Conservation (phyloP, 2,329 filamentous ascomycete genomes). For the Chaetomiaceae sp. region DNA sequence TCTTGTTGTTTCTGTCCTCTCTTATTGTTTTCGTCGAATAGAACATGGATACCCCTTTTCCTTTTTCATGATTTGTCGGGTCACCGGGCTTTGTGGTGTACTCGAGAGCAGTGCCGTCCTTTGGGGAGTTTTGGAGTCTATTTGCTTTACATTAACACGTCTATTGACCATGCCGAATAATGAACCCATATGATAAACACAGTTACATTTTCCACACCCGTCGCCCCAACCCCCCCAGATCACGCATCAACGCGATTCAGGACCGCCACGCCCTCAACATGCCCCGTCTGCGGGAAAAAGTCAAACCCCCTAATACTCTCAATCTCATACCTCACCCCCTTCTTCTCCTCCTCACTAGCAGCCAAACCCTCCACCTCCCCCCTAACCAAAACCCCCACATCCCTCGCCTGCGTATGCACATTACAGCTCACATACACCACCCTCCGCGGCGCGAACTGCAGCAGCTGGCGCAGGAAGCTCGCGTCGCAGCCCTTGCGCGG, state of each 20-base stretch:
- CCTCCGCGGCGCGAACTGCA: slow-evolving; percentile 69
- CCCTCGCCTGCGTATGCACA: slow-evolving; percentile 92
- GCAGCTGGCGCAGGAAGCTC: slow-evolving; percentile 74
- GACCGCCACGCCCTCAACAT: slow-evolving; percentile 64
- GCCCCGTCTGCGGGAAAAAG: slow-evolving; percentile 86
- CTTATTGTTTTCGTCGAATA: slow-evolving; percentile 1
- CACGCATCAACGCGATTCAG: slow-evolving; percentile 50
- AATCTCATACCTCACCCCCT: slow-evolving; percentile 64
- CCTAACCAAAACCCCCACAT: slow-evolving; percentile 81
- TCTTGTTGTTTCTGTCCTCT: background rate
- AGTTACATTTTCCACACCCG: background rate
- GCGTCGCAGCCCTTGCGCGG: slow-evolving; percentile 91
- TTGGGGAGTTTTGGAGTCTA: background rate
- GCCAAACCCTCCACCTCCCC: slow-evolving; percentile 47
- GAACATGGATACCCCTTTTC: slow-evolving; percentile 25
- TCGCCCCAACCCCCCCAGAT: background rate
- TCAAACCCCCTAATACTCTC: slow-evolving; percentile 92
- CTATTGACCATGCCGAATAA: too few species aligned
- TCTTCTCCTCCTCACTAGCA: slow-evolving; percentile 28
- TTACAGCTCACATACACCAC: slow-evolving; percentile 97
- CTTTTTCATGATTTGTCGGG: too few species aligned
- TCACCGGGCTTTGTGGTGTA: too few species aligned
- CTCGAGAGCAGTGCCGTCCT: too few species aligned
- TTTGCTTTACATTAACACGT: too few species aligned
- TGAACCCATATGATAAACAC: too few species aligned